Conservation (phyloP, 768 basidiomycete genomes). For the Amyloporia xantha region DNA sequence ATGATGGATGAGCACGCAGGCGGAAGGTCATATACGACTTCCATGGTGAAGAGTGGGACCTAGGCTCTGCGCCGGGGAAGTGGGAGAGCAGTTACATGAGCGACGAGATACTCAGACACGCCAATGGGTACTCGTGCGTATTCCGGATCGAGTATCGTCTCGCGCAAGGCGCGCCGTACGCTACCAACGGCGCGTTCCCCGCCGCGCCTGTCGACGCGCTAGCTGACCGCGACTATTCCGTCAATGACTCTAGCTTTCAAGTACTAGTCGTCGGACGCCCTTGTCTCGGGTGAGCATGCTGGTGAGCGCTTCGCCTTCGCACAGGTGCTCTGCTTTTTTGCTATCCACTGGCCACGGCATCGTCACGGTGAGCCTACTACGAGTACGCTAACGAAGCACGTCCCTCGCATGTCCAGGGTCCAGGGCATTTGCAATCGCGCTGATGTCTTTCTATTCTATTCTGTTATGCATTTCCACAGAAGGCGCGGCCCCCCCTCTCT, state of each 20-base stretch:
- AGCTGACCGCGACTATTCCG: constrained; percentile 43
- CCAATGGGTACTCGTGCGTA: constrained; percentile 2
- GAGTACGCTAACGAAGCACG: too few relatives aligned
- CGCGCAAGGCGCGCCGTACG: constrained; percentile 22
- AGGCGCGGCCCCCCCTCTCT: constrained; percentile 38
- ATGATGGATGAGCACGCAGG: constrained; percentile 13
- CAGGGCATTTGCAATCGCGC: too few relatives aligned
- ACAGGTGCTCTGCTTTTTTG: constrained; percentile 30
- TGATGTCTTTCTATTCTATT: too few relatives aligned
- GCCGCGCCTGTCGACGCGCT: constrained; percentile 24
- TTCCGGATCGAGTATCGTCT: constrained; percentile 46
- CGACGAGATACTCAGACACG: neutral
- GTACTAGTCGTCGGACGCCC: constrained; percentile 34
- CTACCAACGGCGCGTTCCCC: constrained; percentile 39
- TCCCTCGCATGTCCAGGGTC: too few relatives aligned
- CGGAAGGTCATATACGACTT: constrained; percentile 28
- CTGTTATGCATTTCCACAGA: neutral
- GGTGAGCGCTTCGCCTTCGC: constrained; percentile 44
- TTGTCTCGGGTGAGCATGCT: constrained; percentile 47
- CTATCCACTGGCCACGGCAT: too few relatives aligned
- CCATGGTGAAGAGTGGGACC: constrained; percentile 25
- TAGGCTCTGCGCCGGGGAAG: neutral
- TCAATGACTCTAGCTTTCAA: constrained; percentile 36
- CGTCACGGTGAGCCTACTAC: too few relatives aligned
- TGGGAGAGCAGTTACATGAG: neutral